Base-by-base conservation (phyloP, 805 yeast species). In the Candida wancherniae region DNA sequence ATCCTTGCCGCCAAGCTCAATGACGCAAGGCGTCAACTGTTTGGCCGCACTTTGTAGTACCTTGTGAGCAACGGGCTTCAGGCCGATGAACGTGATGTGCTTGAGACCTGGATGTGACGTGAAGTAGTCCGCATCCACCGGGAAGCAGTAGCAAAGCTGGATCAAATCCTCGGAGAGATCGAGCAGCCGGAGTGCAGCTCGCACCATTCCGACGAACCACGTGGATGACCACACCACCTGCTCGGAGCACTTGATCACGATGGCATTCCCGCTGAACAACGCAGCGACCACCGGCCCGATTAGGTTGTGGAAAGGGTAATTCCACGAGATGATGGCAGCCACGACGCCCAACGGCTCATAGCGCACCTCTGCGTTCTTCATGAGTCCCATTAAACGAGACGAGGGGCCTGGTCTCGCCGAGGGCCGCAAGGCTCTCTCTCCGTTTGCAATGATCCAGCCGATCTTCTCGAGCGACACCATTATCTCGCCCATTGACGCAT, bases 1-100 rank as follows among this genome's bases (percentile, higher is more conserved):
- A 56, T 92, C 99, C 50, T 92, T 92, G 13, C 99, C 99, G 21
- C 99, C 99, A 21, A 92, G 68, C 57, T 92, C 99, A 7, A 86
- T 88, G 14, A 90, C 97, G 24, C 90, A 87, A 0, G 97, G 99
- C 0, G 95, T 90, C 48, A 92, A 65, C n/a, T 84, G 71, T 37
- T 75, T 75, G 26, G 96, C 73, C 2, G 97, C 97, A 24, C 88
- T 84, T 26, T 67, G 70, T 21, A 82, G 80, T 10, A 92, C 95
- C 37, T 76, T 75, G 51, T 87, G 92, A 4, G 97, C 97, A 15
- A 92, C 95, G 1, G 90, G 88, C 40, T 84, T 76, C n/a, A 95
- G 84, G 4, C 98, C 98, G 50, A 92, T 92, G 51, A 92, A 92
- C 0, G 98, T 92, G 41, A 92, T 75, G 57, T 92, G 98, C 20